Evolutionary conservation across 148 eudicot species (phyloP).

Genomic region (Pouteria glomerata): DNA sequence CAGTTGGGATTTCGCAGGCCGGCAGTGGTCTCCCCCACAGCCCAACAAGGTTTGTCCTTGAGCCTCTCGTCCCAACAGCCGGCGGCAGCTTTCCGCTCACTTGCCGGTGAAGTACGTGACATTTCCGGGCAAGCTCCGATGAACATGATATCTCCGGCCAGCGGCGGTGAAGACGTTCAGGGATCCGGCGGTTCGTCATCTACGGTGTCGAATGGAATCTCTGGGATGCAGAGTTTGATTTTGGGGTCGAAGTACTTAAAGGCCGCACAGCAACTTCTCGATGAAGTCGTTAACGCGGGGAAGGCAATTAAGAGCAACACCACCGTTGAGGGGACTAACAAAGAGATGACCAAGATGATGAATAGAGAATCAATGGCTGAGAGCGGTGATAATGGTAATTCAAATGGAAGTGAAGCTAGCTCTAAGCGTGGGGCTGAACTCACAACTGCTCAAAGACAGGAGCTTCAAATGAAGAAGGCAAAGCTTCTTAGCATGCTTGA

Average conservation of each 20-base stretch:
- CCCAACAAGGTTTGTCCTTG: conserved; percentile 51
- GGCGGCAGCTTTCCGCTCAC: conserved; percentile 13
- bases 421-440: conserved; percentile 32
- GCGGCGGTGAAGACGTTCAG: conserved; percentile 9
- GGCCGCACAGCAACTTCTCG: conserved; percentile 53
- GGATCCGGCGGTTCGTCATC: conserved; percentile 24
- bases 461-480: conserved; percentile 76
- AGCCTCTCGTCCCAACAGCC: conserved; percentile 54
- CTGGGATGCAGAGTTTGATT: conserved; percentile 36
- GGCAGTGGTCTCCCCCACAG: conserved; percentile 12
- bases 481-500: conserved; percentile 74
- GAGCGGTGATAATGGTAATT: conserved; percentile 23
- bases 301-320: conserved; percentile 11
- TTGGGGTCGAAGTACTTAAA: conserved; percentile 63
- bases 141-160: conserved; percentile 16
- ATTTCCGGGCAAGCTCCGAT: conserved; percentile 19
- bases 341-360: conserved; percentile 18
- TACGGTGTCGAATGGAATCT: conserved; percentile 22
- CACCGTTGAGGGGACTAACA: neutral
- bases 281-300: conserved; percentile 59
- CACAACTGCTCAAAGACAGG: conserved; percentile 58
- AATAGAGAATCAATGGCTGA: conserved; percentile 10
- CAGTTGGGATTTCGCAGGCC: conserved; percentile 23
- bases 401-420: conserved; percentile 19
- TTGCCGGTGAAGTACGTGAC: conserved; percentile 11